A percentile compares a stretch with the other conserved stretches of the same genome.
Conservation (phyloP, 1,284 basidiomycete genomes). For the Trametes versicolor region DNA sequence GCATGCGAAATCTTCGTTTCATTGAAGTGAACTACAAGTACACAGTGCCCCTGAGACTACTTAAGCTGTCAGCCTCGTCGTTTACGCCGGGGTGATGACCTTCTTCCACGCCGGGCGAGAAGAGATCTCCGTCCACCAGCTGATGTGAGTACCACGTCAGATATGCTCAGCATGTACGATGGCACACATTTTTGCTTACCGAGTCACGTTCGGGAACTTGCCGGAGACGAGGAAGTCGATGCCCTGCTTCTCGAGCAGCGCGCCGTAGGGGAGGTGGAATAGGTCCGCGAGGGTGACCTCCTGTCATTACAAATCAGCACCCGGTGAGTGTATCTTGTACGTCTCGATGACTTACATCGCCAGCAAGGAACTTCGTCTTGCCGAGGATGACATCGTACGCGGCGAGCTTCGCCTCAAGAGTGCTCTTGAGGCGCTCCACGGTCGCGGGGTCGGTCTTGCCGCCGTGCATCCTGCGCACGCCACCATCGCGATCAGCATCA, state of each 20-base stretch:
- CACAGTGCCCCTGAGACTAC: not conserved
- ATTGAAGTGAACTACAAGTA: not conserved
- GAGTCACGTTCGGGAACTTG: slow-evolving; percentile 43
- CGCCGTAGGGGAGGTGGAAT: slow-evolving; percentile 60
- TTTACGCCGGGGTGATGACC: not conserved
- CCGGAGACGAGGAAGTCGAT: slow-evolving; percentile 36
- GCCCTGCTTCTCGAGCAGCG: slow-evolving; percentile 35
- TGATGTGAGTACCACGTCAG: slow-evolving; percentile 13
- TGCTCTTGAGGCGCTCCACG: slow-evolving; percentile 24
- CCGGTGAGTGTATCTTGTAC: not conserved
- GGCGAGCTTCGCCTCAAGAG: slow-evolving; percentile 50
- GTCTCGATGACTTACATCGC: slow-evolving; percentile 48
- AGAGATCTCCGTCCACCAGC: slow-evolving; percentile 50
- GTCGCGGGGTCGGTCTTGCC: slow-evolving; percentile 26
- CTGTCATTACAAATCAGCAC: slow-evolving; percentile 37
- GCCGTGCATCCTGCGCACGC: slow-evolving; percentile 16
- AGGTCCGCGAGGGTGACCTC: slow-evolving; percentile 60
- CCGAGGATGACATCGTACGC: slow-evolving; percentile 58
- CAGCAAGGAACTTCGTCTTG: slow-evolving; percentile 58
- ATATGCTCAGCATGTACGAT: not conserved
- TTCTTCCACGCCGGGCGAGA: slow-evolving; percentile 49
- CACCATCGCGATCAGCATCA: not conserved
- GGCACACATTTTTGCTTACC: slow-evolving; percentile 26
- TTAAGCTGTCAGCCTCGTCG: too few relatives aligned
- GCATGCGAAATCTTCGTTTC: too few relatives aligned